A percentile compares a stretch with the other conserved stretches of the same genome.
Evolutionary conservation across 108 stramenopile species (phyloP).

Genomic region (Fistulifera solaris): DNA sequence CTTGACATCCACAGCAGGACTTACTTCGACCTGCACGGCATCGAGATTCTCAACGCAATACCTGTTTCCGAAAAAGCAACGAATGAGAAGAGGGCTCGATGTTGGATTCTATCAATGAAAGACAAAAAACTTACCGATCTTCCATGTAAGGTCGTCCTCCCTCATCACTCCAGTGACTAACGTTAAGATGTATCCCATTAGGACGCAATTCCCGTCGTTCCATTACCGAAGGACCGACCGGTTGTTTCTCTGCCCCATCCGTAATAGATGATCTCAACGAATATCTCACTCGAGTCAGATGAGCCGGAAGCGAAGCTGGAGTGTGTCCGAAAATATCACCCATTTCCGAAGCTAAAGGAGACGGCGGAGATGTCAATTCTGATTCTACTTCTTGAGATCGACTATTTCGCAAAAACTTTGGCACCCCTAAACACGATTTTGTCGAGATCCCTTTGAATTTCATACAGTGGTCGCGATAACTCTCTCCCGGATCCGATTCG

Average conservation of each 20-base stretch:
- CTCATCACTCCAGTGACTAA: constrained; percentile 75
- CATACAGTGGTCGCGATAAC: constrained; percentile 48
- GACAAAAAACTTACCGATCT: constrained; percentile 44
- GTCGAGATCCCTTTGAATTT: constrained; percentile 27
- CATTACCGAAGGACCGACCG: constrained; percentile 48
- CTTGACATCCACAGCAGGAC: constrained; percentile 28
- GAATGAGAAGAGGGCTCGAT: constrained; percentile 2
- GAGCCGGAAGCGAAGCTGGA: constrained; percentile 30
- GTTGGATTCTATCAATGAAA: not conserved
- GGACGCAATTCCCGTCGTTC: constrained; percentile 58
- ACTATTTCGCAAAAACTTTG: constrained; percentile 24
- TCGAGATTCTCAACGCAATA: constrained; percentile 76
- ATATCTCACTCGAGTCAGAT: constrained; percentile 40
- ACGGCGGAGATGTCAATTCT: constrained; percentile 25
- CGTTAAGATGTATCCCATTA: constrained; percentile 57
- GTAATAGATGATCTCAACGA: constrained; percentile 59
- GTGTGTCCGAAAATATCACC: constrained; percentile 16
- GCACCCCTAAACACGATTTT: constrained; percentile 31
- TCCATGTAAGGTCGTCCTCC: constrained; percentile 81
- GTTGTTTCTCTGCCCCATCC: constrained; percentile 63
- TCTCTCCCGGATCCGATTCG: constrained; percentile 53
- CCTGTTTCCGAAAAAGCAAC: constrained; percentile 22
- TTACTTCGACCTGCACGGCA: constrained; percentile 53
- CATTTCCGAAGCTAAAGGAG: constrained; percentile 21
- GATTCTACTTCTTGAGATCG: not conserved